Evolutionary conservation across 345 rosid genomes (phyloP).

Genomic region (Populus ilicifolia): DNA sequence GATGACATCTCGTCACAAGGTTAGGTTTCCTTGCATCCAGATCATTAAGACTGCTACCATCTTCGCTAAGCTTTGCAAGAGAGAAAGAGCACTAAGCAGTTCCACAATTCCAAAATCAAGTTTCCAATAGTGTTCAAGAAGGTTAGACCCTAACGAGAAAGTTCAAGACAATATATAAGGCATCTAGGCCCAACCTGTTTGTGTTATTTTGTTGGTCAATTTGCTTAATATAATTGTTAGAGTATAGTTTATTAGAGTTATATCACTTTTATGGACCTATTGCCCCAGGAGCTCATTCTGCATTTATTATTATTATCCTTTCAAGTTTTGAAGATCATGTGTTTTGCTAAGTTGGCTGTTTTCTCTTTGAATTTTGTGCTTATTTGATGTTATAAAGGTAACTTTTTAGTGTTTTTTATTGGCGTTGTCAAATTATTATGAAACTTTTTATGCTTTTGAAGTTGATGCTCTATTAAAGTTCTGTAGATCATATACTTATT

Average conservation of each 20-base stretch:
- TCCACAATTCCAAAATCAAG: conserved; percentile 57
- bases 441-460: too few species aligned
- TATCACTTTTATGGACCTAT: background rate
- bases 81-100: conserved; percentile 55
- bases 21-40: conserved; percentile 63
- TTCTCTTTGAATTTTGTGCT: background rate
- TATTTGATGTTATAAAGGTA: background rate
- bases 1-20: conserved; percentile 65
- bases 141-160: conserved; percentile 61
- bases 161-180: conserved; percentile 66
- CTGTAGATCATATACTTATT: background rate
- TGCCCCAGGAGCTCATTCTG: background rate
- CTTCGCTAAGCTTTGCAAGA: conserved; percentile 61
- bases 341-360: background rate
- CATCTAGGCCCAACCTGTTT: conserved; percentile 62
- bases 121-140: conserved; percentile 60
- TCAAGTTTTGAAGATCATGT: background rate
- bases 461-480: background rate
- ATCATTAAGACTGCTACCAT: conserved; percentile 63
- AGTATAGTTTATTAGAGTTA: background rate
- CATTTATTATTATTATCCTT: background rate
- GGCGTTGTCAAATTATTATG: background rate
- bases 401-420: background rate
- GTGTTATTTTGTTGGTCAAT: conserved; percentile 27
- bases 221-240: background rate